Percentiles rank a stretch among this genome's conserved stretches.
These are phyloP conservation scores for Cardamine occulta DNA, from an alignment of 345 rosid species.

Conservation along the genomic window DNA sequence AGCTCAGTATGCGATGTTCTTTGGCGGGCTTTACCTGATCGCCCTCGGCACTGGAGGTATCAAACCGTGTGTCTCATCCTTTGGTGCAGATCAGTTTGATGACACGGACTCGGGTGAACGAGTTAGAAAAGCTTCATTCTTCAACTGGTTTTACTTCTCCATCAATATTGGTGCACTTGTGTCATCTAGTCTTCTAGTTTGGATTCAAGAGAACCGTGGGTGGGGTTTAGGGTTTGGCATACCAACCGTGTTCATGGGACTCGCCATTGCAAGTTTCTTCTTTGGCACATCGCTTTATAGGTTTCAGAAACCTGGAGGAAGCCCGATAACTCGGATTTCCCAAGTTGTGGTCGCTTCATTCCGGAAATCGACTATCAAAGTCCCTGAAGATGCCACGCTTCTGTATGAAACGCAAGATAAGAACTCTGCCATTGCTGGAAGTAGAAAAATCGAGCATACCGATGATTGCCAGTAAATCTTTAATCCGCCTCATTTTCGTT, in stretches of 20 bases:
- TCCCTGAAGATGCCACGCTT: conserved; percentile 64
- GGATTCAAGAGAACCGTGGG: conserved; percentile 90
- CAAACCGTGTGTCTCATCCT: conserved; percentile 94
- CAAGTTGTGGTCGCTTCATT: conserved; percentile 87
- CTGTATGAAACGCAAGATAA: conserved; percentile 77
- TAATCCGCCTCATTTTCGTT: not conserved
- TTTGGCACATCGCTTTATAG: conserved; percentile 86
- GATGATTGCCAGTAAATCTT: conserved; percentile 59
- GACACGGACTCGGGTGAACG: conserved; percentile 81
- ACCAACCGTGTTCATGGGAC: conserved; percentile 88
- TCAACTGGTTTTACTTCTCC: conserved; percentile 95
- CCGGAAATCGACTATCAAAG: conserved; percentile 58
- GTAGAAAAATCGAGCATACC: conserved; percentile 77
- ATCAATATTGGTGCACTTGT: conserved; percentile 88
- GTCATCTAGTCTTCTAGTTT: conserved; percentile 83
- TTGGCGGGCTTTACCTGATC: conserved; percentile 85
- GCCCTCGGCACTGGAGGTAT: conserved; percentile 95
- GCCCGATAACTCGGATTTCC: conserved; percentile 82
- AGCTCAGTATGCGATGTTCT: conserved; percentile 74
- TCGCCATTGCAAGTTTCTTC: conserved; percentile 84
- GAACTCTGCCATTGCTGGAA: conserved; percentile 70
- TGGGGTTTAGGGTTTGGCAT: conserved; percentile 97
- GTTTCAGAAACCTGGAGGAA: conserved; percentile 91
- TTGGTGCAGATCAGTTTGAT: conserved; percentile 97
- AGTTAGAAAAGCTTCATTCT: conserved; percentile 83